Conservation (phyloP, 345 rosid species). For the Barbarea vulgaris region DNA sequence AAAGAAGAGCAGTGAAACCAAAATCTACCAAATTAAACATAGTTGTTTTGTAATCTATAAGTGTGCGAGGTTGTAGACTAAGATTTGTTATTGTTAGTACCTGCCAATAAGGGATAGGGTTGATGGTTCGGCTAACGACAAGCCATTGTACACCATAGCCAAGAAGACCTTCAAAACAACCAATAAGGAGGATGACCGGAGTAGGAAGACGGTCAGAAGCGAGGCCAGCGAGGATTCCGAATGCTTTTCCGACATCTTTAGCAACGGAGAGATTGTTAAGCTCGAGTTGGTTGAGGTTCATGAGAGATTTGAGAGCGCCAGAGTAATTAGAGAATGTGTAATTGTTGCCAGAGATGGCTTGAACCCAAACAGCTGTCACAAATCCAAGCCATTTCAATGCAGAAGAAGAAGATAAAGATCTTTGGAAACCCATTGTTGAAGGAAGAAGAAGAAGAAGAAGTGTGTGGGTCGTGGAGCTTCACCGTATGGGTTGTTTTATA, state of each 20-base stretch:
- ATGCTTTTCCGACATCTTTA: constrained; percentile 93
- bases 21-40: too few relatives aligned
- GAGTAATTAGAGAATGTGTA: constrained; percentile 95
- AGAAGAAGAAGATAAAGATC: constrained; percentile 27
- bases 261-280: constrained; percentile 87
- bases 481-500: constrained; percentile 7
- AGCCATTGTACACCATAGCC: constrained; percentile 98
- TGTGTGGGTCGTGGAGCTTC: neutral
- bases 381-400: constrained; percentile 92
- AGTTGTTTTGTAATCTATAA: too few relatives aligned
- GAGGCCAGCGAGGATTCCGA: constrained; percentile 88
- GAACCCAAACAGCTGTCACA: constrained; percentile 95
- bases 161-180: constrained; percentile 79
- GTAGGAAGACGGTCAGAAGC: constrained; percentile 84
- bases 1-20: too few relatives aligned
- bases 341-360: constrained; percentile 89
- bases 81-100: constrained; percentile 29
- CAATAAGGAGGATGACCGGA: constrained; percentile 68
- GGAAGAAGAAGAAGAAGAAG: neutral
- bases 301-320: constrained; percentile 75
- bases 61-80: neutral
- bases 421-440: constrained; percentile 21
- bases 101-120: constrained; percentile 90
- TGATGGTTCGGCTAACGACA: constrained; percentile 67
- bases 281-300: constrained; percentile 80